These are phyloP conservation scores for Candida glucosophila DNA, from an alignment of 1,139 yeast species.

Conservation along the genomic window DNA sequence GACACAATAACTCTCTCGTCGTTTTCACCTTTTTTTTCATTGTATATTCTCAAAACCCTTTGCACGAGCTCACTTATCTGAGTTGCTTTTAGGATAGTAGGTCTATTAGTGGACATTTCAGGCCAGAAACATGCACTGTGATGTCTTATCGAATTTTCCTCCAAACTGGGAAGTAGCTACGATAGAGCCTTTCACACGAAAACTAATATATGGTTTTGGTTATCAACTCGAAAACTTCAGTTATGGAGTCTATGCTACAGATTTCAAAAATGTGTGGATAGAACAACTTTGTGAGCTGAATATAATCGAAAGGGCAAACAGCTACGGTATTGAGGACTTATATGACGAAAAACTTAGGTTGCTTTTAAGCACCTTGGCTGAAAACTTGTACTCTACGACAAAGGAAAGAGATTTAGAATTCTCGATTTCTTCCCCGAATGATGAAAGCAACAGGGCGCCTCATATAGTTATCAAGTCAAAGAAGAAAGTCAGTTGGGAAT, in stretches of 20 bases:
- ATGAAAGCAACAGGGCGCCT: slow-evolving; percentile 1
- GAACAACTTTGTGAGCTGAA: slow-evolving; percentile 12
- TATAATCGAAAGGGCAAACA: slow-evolving; percentile 11
- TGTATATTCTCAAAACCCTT: slow-evolving; percentile 1
- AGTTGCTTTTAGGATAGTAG: not conserved
- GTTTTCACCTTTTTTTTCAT: slow-evolving; percentile 2
- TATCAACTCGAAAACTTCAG: slow-evolving; percentile 4
- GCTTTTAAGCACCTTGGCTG: slow-evolving; percentile 6
- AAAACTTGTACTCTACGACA: slow-evolving; percentile 1
- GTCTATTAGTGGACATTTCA: not conserved
- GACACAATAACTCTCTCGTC: slow-evolving; percentile 39
- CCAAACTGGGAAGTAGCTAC: slow-evolving; percentile 2
- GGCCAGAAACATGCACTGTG: not conserved
- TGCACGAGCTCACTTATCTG: not conserved
- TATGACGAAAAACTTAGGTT: slow-evolving; percentile 6
- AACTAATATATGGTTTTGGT: slow-evolving; percentile 8
- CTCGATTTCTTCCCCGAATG: not conserved
- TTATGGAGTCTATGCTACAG: slow-evolving; percentile 19
- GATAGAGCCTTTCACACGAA: slow-evolving; percentile 2
- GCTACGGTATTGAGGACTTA: slow-evolving; percentile 19
- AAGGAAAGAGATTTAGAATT: not conserved
- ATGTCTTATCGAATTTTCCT: slow-evolving; percentile 2
- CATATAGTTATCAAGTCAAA: slow-evolving; percentile 1
- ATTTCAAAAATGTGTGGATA: slow-evolving; percentile 21
- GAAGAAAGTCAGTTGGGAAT: slow-evolving; percentile 15